These are phyloP conservation scores for Scleroderma citrinum DNA, from an alignment of 768 basidiomycete genomes.

Conservation along the genomic window DNA sequence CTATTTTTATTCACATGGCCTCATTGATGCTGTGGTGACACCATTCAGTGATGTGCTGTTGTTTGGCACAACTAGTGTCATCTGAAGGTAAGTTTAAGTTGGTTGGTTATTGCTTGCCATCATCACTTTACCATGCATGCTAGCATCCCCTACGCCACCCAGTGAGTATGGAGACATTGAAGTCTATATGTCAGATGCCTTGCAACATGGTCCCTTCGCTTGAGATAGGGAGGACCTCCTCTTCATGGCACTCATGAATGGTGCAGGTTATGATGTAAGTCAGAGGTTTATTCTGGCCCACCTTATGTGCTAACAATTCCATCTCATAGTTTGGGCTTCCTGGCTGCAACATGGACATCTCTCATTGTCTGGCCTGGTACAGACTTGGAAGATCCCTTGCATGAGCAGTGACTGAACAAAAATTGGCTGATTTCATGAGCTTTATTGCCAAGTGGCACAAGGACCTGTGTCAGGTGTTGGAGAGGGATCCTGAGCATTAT, in stretches of 20 bases:
- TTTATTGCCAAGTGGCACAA: not conserved
- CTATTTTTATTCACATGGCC: not conserved
- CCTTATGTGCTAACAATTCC: not conserved
- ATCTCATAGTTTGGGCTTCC: not conserved
- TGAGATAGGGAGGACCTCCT: not conserved
- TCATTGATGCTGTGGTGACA: not conserved
- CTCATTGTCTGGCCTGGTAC: not conserved
- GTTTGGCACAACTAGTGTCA: slow-evolving; percentile 1
- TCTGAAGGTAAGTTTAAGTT: slow-evolving; percentile 1
- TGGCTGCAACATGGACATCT: not conserved
- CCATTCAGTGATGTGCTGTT: slow-evolving; percentile 1
- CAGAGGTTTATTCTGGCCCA: not conserved
- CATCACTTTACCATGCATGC: not conserved
- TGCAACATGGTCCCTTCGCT: not conserved
- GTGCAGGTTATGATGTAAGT: not conserved
- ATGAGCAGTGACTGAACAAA: not conserved
- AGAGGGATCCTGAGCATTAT: too few species aligned
- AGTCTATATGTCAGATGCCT: not conserved
- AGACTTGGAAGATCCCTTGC: not conserved
- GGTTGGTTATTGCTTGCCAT: too few species aligned
- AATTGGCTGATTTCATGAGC: not conserved
- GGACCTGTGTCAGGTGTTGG: too few species aligned
- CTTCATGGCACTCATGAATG: not conserved
- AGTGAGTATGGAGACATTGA: not conserved
- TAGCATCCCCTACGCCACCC: too few species aligned